Conservation (phyloP, 148 eudicot genomes). For the Salicornia ramosissima region DNA sequence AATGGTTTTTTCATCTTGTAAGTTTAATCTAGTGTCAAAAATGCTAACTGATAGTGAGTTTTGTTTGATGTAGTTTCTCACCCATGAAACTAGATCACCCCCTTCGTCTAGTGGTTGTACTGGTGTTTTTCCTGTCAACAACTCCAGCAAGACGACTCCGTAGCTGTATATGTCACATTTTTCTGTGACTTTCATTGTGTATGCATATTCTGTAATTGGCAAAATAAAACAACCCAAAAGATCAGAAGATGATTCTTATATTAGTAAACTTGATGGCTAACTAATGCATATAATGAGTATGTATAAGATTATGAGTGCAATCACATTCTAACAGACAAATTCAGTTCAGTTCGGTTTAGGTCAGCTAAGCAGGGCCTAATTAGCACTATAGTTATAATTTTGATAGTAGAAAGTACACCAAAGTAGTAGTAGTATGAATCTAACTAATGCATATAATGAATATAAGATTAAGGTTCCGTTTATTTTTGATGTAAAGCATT, state of each 20-base stretch:
- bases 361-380: no score
- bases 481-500: no score
- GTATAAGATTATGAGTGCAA: neutral
- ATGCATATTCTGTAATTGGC: constrained; percentile 57
- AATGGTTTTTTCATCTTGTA: constrained; percentile 37
- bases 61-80: constrained; percentile 41
- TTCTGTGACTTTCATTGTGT: constrained; percentile 85
- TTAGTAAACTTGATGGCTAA: neutral
- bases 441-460: no score
- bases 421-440: no score
- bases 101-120: constrained; percentile 79
- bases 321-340: neutral
- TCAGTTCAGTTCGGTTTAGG: neutral
- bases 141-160: constrained; percentile 78
- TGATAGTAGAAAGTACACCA: no score
- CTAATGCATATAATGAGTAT: neutral
- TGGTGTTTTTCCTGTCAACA: constrained; percentile 72
- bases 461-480: no score
- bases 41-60: constrained; percentile 31
- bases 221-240: no score
- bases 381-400: no score
- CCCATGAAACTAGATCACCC: constrained; percentile 75
- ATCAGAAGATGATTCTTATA: neutral
- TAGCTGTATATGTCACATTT: constrained; percentile 84
- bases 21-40: constrained; percentile 58